A percentile compares a stretch with the other conserved stretches of the same genome.
Conservation (phyloP, 306 rosid species). For the Quercus gilva region DNA sequence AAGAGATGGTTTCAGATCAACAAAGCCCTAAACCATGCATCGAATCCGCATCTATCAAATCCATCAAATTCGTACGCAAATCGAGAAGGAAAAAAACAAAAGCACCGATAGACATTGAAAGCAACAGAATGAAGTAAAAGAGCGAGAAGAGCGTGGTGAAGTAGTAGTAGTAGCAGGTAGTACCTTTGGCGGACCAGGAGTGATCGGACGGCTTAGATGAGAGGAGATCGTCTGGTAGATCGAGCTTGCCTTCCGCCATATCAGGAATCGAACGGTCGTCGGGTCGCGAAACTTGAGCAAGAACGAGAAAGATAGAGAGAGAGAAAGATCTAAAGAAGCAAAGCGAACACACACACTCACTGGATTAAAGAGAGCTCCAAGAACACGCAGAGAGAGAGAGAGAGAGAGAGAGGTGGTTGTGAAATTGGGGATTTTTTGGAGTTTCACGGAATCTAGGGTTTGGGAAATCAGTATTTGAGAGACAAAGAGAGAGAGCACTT, state of each 20-base stretch:
- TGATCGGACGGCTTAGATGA: constrained; percentile 48
- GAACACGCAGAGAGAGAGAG: neutral
- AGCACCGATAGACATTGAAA: neutral
- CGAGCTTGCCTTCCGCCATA: constrained; percentile 55
- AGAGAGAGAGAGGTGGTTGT: neutral
- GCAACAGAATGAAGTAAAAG: neutral
- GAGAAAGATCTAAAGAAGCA: constrained; percentile 4
- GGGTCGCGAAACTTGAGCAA: neutral
- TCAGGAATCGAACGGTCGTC: constrained; percentile 1
- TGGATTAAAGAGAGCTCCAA: constrained; percentile 2
- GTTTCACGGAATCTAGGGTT: constrained; percentile 45
- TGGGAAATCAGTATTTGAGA: constrained; percentile 18
- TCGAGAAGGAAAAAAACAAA: neutral
- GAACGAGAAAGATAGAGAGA: constrained; percentile 17
- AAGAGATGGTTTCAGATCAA: constrained; percentile 30
- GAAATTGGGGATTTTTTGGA: neutral
- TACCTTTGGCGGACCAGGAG: constrained; percentile 49
- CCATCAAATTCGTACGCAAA: neutral
- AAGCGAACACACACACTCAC: neutral
- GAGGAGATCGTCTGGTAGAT: constrained; percentile 54
- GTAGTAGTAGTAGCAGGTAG: neutral
- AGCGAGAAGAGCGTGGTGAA: neutral
- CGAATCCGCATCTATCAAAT: constrained; percentile 19
- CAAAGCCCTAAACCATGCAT: constrained; percentile 1
- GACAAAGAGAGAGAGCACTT: constrained; percentile 20